phyloP scores from a whole-genome alignment of 805 yeast species.

The Metschnikowia anglica region DNA sequence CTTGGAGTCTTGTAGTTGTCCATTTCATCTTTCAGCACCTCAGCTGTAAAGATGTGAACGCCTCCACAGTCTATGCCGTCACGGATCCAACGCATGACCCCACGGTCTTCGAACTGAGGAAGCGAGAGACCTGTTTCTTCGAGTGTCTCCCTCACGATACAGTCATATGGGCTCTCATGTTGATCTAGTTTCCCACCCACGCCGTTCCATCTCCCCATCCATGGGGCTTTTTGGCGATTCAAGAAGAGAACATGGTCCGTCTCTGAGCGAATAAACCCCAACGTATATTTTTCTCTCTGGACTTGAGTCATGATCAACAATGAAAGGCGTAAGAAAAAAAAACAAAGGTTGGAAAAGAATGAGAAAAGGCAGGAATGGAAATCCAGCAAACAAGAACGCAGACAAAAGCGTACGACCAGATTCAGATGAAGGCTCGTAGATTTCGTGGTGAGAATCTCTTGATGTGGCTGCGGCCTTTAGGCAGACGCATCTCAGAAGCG shows the following conservation, averaged over 20 bases:
- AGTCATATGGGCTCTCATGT: constrained; percentile 36
- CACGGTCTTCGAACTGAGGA: constrained; percentile 31
- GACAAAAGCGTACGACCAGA: too few relatives aligned
- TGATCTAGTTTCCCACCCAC: constrained; percentile 44
- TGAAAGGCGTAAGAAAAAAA: neutral
- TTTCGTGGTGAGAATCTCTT: too few relatives aligned
- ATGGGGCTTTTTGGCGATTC: constrained; percentile 43
- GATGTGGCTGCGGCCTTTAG: too few relatives aligned
- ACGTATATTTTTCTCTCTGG: constrained; percentile 21
- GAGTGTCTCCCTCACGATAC: constrained; percentile 40
- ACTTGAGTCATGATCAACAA: constrained; percentile 8
- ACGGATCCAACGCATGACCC: constrained; percentile 37
- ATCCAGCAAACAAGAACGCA: too few relatives aligned
- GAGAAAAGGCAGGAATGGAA: too few relatives aligned
- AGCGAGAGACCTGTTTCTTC: constrained; percentile 43
- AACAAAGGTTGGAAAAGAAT: neutral
- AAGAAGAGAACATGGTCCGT: constrained; percentile 34
- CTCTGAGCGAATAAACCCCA: constrained; percentile 33
- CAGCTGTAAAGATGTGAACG: constrained; percentile 41
- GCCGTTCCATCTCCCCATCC: constrained; percentile 51
- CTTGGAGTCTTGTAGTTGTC: constrained; percentile 31
- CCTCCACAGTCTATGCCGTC: constrained; percentile 33
- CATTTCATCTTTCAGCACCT: constrained; percentile 25
- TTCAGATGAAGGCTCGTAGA: too few relatives aligned
- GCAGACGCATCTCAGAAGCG: too few relatives aligned